phyloP scores from a whole-genome alignment of 2,329 filamentous ascomycete species.

The Byssothecium circinans region DNA sequence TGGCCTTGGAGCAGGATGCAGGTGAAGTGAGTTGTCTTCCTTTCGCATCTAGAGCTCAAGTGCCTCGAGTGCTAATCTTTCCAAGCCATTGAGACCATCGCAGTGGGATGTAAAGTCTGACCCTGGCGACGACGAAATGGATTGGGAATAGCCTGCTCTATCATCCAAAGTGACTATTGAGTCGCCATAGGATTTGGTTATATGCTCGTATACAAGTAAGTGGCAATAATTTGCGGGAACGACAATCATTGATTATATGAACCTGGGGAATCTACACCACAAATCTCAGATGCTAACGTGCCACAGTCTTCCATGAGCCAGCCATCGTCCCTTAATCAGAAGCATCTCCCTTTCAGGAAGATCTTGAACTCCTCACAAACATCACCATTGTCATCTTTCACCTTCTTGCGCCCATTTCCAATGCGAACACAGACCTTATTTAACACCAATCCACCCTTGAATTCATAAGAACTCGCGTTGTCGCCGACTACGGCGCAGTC shows the following conservation, averaged over 20 bases:
- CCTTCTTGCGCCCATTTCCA: background rate
- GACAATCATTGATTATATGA: background rate
- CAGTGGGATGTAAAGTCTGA: background rate
- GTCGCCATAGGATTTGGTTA: too few relatives aligned
- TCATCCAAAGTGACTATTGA: background rate
- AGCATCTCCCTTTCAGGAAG: background rate
- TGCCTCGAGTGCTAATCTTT: background rate
- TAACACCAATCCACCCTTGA: background rate
- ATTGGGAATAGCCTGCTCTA: constrained; percentile 1
- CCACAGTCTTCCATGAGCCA: background rate
- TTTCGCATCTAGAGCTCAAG: background rate
- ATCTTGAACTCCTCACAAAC: background rate
- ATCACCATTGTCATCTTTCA: background rate
- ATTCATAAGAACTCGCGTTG: background rate
- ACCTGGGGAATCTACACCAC: background rate
- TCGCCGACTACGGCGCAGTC: background rate
- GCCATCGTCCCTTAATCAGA: background rate
- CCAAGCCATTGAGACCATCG: background rate
- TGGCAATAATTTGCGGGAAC: too few relatives aligned
- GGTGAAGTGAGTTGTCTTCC: background rate
- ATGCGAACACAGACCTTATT: background rate
- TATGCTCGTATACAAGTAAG: too few relatives aligned
- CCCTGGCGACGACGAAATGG: background rate
- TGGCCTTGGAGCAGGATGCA: background rate
- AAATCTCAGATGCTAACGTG: background rate